These are phyloP conservation scores for Auriculariales sp. DNA, from an alignment of 768 basidiomycete genomes.

Conservation along the genomic window DNA sequence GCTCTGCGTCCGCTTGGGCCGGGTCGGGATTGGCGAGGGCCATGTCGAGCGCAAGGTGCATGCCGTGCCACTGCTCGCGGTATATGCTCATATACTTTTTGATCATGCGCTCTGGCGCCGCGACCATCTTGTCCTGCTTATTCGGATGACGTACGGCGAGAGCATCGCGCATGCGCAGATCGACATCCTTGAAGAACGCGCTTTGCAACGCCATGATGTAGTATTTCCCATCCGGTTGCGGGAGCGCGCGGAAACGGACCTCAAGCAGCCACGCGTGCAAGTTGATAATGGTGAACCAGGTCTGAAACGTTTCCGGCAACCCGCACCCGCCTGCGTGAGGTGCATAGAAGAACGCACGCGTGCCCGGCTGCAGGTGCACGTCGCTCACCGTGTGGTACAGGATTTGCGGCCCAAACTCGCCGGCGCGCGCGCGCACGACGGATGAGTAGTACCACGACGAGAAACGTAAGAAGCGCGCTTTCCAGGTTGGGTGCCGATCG, in stretches of 20 bases:
- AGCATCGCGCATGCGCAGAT: conserved; percentile 73
- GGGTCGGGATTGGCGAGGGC: conserved; percentile 35
- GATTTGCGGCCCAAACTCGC: background rate
- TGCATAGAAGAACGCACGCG: background rate
- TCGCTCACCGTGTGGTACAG: background rate
- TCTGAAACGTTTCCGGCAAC: conserved; percentile 87
- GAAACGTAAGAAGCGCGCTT: background rate
- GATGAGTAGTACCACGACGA: background rate
- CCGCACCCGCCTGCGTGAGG: conserved; percentile 25
- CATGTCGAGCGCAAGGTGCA: conserved; percentile 61
- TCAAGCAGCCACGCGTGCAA: conserved; percentile 86
- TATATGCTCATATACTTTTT: conserved; percentile 82
- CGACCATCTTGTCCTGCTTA: conserved; percentile 16
- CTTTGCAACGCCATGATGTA: conserved; percentile 78
- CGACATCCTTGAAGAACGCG: conserved; percentile 90
- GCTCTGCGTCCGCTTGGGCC: conserved; percentile 59
- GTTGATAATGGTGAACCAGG: conserved; percentile 91
- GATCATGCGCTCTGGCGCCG: conserved; percentile 65
- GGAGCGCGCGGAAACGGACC: conserved; percentile 76
- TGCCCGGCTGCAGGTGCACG: background rate
- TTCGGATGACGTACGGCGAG: conserved; percentile 26
- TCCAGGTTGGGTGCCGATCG: background rate
- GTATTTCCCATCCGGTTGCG: conserved; percentile 41
- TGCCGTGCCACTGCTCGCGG: conserved; percentile 82
- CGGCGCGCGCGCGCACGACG: background rate